Conservation (phyloP, 2,329 filamentous ascomycete genomes). For the Trichocomaceae sp. region DNA sequence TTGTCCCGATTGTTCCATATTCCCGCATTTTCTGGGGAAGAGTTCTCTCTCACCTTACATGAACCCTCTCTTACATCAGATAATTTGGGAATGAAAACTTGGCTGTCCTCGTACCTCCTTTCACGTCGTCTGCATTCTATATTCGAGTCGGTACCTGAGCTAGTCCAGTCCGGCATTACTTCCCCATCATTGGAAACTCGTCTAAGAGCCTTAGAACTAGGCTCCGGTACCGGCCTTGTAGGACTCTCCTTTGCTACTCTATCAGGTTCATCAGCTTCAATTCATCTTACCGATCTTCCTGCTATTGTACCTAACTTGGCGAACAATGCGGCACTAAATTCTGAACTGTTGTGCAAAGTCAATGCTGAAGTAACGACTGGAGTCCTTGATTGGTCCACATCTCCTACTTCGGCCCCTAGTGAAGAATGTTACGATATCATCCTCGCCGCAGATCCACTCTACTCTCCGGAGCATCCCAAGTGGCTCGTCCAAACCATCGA, state of each 20-base stretch:
- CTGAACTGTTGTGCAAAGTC: slow-evolving; percentile 45
- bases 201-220: slow-evolving; percentile 63
- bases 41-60: slow-evolving; percentile 63
- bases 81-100: slow-evolving; percentile 87
- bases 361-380: slow-evolving; percentile 57
- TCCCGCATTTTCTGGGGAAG: slow-evolving; percentile 36
- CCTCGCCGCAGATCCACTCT: slow-evolving; percentile 78
- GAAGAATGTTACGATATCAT: slow-evolving; percentile 55
- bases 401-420: slow-evolving; percentile 22
- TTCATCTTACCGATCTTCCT: slow-evolving; percentile 75
- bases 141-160: slow-evolving; percentile 32
- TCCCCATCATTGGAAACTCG: slow-evolving; percentile 18
- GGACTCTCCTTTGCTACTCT: slow-evolving; percentile 75
- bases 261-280: slow-evolving; percentile 49
- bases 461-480: slow-evolving; percentile 72
- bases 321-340: slow-evolving; percentile 65
- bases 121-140: slow-evolving; percentile 58
- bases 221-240: slow-evolving; percentile 84
- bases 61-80: slow-evolving; percentile 86
- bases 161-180: slow-evolving; percentile 24
- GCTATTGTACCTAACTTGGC: slow-evolving; percentile 74
- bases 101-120: slow-evolving; percentile 84
- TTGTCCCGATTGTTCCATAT: slow-evolving; percentile 57
- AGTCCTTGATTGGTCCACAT: slow-evolving; percentile 63
- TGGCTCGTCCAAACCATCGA: slow-evolving; percentile 66